Conservation (phyloP, 371 early-diverging fungal species). For the Umbelopsis sp. region DNA sequence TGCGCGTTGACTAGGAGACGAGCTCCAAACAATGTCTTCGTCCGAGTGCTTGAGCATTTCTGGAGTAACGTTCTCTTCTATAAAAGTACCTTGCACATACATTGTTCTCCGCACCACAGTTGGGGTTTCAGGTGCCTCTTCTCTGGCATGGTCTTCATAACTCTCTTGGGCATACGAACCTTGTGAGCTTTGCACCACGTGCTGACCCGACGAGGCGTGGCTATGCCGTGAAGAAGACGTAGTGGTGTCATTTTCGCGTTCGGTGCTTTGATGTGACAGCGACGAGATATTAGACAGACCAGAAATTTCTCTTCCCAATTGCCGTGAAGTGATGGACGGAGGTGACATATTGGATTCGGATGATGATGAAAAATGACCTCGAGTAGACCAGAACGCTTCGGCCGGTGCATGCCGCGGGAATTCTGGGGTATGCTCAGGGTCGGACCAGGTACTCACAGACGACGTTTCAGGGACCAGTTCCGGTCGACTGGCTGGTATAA, state of each 20-base stretch:
- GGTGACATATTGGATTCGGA: background rate
- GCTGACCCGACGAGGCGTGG: background rate
- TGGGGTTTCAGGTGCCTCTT: slow-evolving; percentile 2
- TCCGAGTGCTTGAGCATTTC: background rate
- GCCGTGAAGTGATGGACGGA: background rate
- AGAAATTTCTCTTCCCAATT: background rate
- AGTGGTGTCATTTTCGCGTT: background rate
- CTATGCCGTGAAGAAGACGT: background rate
- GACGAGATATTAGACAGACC: background rate
- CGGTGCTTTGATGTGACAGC: background rate
- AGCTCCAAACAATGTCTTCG: background rate
- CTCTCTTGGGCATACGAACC: slow-evolving; percentile 1
- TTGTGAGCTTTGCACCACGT: slow-evolving; percentile 7
- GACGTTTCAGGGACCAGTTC: slow-evolving; percentile 8
- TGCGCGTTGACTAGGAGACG: slow-evolving; percentile 14
- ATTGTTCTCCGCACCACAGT: background rate
- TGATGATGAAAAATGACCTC: background rate
- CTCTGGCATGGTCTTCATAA: background rate
- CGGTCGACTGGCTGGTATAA: background rate
- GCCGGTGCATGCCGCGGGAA: background rate
- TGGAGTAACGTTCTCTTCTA: background rate
- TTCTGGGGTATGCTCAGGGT: slow-evolving; percentile 1
- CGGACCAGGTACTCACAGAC: background rate
- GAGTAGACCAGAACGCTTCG: slow-evolving; percentile 1
- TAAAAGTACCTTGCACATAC: slow-evolving; percentile 6